Evolutionary conservation across 1,139 yeast species (phyloP).

Genomic region (Citeromyces hawaiiensis): DNA sequence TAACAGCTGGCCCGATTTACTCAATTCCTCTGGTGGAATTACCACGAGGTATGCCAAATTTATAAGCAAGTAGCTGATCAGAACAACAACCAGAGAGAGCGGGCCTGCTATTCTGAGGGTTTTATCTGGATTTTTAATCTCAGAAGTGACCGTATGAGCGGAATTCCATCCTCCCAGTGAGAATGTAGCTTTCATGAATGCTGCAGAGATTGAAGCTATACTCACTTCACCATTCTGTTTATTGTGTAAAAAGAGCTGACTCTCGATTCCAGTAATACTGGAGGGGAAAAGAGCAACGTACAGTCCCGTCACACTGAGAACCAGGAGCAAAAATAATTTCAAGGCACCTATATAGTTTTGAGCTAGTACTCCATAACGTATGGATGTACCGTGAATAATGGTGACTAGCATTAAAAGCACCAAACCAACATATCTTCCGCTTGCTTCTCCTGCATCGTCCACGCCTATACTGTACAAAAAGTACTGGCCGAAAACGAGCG

Average conservation of each 20-base stretch:
- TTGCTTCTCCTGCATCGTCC: conserved; percentile 14
- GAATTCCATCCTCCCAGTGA: conserved; percentile 51
- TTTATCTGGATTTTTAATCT: conserved; percentile 38
- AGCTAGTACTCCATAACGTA: conserved; percentile 31
- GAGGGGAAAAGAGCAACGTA: conserved; percentile 35
- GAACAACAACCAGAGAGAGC: conserved; percentile 28
- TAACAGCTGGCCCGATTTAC: conserved; percentile 33
- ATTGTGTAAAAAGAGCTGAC: conserved; percentile 14
- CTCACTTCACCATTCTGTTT: conserved; percentile 20
- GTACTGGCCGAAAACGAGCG: conserved; percentile 64
- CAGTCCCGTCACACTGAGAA: conserved; percentile 33
- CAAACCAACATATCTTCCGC: conserved; percentile 28
- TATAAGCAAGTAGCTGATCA: conserved; percentile 33
- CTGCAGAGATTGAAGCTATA: conserved; percentile 30
- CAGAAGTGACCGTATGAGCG: conserved; percentile 44
- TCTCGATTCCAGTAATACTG: conserved; percentile 16
- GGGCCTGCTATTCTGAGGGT: conserved; percentile 48
- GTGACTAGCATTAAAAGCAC: conserved; percentile 26
- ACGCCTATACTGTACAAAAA: conserved; percentile 23
- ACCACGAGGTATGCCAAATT: conserved; percentile 42
- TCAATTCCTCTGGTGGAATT: conserved; percentile 35
- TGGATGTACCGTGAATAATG: conserved; percentile 32
- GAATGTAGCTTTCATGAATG: conserved; percentile 39
- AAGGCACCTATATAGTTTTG: conserved; percentile 40
- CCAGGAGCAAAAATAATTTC: conserved; percentile 29